These are phyloP conservation scores for Brachypodium distachyon DNA, from an alignment of 202 grass and related monocot species.

Conservation along the genomic window DNA sequence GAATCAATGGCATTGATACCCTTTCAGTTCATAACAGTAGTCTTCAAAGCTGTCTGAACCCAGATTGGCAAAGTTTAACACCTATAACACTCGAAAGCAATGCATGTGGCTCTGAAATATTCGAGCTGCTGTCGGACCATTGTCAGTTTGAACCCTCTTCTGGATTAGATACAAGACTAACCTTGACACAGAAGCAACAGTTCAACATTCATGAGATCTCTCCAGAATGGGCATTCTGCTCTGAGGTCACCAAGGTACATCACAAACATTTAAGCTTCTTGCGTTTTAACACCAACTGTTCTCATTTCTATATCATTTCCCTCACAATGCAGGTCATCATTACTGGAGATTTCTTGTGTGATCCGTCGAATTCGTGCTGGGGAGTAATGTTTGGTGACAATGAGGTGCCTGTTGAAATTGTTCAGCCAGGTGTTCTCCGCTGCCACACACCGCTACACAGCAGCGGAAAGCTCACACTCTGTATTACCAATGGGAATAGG, in stretches of 20 bases:
- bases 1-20: conserved; percentile 13
- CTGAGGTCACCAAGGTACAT: conserved; percentile 83
- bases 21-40: conserved; percentile 39
- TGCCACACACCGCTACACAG: conserved; percentile 69
- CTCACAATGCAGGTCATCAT: conserved; percentile 65
- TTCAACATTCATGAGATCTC: conserved; percentile 82
- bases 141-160: conserved; percentile 46
- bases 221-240: conserved; percentile 94
- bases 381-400: conserved; percentile 72
- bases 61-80: conserved; percentile 53
- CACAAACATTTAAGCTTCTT: conserved; percentile 13
- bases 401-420: conserved; percentile 74
- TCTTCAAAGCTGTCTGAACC: conserved; percentile 33
- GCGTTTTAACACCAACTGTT: conserved; percentile 5
- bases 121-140: conserved; percentile 38
- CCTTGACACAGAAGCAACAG: conserved; percentile 35
- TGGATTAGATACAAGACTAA: conserved; percentile 27
- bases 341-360: conserved; percentile 81
- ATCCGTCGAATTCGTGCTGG: conserved; percentile 44
- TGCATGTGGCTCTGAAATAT: conserved; percentile 36
- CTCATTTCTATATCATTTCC: conserved; percentile 13
- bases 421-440: conserved; percentile 83
- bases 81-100: conserved; percentile 24
- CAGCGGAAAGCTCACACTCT: conserved; percentile 57
- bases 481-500: conserved; percentile 67